Evolutionary conservation across 495 filamentous ascomycete species (phyloP).

Genomic region (Hyaloscypha finlandica): DNA sequence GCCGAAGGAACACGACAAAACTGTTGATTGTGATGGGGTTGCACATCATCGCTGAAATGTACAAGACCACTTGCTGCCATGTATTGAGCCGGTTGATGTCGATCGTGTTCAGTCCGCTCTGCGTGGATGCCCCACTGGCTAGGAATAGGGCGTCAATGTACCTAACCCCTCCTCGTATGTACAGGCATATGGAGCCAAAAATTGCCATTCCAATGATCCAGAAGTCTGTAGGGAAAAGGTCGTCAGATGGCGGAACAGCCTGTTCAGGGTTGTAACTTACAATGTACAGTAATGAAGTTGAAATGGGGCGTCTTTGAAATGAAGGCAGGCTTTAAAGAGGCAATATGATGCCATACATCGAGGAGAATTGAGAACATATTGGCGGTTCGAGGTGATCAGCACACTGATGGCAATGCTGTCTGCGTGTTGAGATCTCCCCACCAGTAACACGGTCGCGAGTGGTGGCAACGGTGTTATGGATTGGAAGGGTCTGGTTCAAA

Average conservation of each 20-base stretch:
- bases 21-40: conserved; percentile 92
- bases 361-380: conserved; percentile 20
- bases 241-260: conserved; percentile 5
- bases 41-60: conserved; percentile 67
- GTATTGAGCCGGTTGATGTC: conserved; percentile 73
- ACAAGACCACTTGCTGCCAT: conserved; percentile 79
- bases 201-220: conserved; percentile 74
- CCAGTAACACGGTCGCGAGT: neutral
- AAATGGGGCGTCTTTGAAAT: conserved; percentile 60
- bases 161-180: conserved; percentile 51
- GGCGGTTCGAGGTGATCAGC: neutral
- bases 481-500: neutral
- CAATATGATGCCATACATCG: conserved; percentile 42
- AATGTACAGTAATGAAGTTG: conserved; percentile 87
- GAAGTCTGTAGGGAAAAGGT: conserved; percentile 52
- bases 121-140: conserved; percentile 75
- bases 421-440: neutral
- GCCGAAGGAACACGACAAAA: conserved; percentile 82
- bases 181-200: conserved; percentile 76
- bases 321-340: conserved; percentile 50
- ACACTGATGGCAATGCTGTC: neutral
- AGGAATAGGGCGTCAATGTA: conserved; percentile 95
- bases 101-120: conserved; percentile 89
- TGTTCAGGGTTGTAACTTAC: conserved; percentile 43
- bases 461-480: neutral